Percentiles rank a stretch among this genome's conserved stretches.
phyloP scores from a whole-genome alignment of 768 basidiomycete genomes.

The Floccularia luteovirens region DNA sequence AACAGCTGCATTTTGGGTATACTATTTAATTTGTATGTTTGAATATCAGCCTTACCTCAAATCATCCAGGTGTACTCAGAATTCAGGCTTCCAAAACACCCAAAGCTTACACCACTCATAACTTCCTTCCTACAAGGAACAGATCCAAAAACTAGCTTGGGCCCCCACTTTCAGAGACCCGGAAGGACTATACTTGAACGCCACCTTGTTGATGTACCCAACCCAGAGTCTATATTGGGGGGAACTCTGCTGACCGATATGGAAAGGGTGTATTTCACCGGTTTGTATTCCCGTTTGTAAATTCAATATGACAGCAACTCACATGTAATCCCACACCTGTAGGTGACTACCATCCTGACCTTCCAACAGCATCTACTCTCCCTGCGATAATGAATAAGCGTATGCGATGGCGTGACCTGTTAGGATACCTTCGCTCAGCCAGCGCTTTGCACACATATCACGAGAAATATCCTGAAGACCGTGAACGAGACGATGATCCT shows the following conservation, averaged over 20 bases:
- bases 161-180: conserved; percentile 75
- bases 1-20: conserved; percentile 68
- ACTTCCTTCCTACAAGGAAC: conserved; percentile 55
- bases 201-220: conserved; percentile 64
- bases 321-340: neutral
- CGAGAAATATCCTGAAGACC: conserved; percentile 54
- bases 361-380: conserved; percentile 15
- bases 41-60: neutral
- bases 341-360: conserved; percentile 36
- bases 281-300: conserved; percentile 18
- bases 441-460: conserved; percentile 65
- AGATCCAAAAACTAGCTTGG: conserved; percentile 46
- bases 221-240: conserved; percentile 27
- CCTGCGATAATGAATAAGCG: conserved; percentile 50
- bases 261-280: conserved; percentile 53
- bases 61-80: conserved; percentile 53
- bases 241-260: conserved; percentile 30
- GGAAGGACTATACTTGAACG: conserved; percentile 70
- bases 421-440: conserved; percentile 65
- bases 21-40: conserved; percentile 8
- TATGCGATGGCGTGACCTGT: conserved; percentile 60
- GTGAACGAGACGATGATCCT: conserved; percentile 17
- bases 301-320: neutral
- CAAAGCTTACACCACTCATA: conserved; percentile 50
- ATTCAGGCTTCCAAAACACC: conserved; percentile 57